phyloP scores from a whole-genome alignment of 768 basidiomycete species.

The Galerina sulciceps region DNA sequence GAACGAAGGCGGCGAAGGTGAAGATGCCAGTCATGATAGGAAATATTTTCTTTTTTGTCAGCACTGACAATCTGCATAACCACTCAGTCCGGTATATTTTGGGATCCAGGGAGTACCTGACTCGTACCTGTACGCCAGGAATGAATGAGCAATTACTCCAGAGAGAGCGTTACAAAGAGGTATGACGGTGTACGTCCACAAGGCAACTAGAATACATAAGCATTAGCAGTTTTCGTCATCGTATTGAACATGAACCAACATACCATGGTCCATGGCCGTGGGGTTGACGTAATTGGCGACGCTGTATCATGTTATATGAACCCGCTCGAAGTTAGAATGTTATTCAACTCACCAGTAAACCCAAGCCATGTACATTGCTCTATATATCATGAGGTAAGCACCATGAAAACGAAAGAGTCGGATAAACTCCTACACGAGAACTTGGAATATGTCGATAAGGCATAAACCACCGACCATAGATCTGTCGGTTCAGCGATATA shows the following conservation, averaged over 20 bases:
- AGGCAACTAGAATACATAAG: conserved; percentile 20
- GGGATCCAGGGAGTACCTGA: background rate
- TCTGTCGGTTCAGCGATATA: conserved; percentile 17
- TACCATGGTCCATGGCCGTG: conserved; percentile 9
- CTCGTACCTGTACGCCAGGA: conserved; percentile 33
- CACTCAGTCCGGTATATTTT: background rate
- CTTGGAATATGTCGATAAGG: conserved; percentile 33
- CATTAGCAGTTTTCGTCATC: background rate
- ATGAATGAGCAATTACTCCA: conserved; percentile 40
- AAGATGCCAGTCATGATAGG: background rate
- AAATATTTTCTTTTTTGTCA: conserved; percentile 10
- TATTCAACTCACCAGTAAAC: conserved; percentile 21
- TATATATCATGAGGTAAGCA: background rate
- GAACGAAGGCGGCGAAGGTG: conserved; percentile 11
- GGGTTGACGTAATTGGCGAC: conserved; percentile 15
- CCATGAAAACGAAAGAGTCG: background rate
- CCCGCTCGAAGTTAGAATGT: background rate
- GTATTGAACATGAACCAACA: background rate
- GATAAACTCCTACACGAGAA: conserved; percentile 16
- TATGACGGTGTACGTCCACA: conserved; percentile 41
- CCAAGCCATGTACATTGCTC: conserved; percentile 32
- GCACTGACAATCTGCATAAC: background rate
- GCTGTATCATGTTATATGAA: background rate
- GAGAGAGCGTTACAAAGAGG: conserved; percentile 37
- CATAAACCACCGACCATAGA: conserved; percentile 26